phyloP scores from a whole-genome alignment of 2,329 filamentous ascomycete genomes.

The Nemania bipapillata region DNA sequence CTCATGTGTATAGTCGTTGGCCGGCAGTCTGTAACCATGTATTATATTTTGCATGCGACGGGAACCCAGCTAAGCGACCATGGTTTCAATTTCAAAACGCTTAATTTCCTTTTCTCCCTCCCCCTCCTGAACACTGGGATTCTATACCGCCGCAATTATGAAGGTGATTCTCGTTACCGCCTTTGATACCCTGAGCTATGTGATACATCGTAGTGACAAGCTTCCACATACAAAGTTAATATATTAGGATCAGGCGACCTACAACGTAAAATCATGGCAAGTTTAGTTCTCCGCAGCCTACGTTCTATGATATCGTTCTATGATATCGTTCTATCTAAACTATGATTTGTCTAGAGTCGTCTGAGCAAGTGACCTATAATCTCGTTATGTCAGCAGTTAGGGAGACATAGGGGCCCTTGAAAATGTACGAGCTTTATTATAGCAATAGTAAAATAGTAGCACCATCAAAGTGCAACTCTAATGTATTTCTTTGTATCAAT shows the following conservation, averaged over 20 bases:
- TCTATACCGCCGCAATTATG: too few relatives aligned
- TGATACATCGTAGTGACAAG: too few relatives aligned
- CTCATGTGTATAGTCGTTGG: conserved; percentile 13
- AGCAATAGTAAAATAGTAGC: too few relatives aligned
- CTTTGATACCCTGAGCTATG: too few relatives aligned
- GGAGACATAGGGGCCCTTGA: too few relatives aligned
- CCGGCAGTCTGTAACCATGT: conserved; percentile 30
- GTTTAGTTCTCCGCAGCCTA: too few relatives aligned
- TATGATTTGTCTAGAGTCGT: too few relatives aligned
- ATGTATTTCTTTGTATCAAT: not conserved
- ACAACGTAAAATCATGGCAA: not conserved
- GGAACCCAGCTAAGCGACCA: conserved; percentile 12
- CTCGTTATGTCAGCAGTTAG: too few relatives aligned
- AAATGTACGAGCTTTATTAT: not conserved
- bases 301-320: not conserved
- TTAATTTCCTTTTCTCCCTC: not conserved
- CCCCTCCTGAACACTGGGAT: too few relatives aligned
- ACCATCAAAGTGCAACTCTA: not conserved
- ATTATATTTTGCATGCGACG: conserved; percentile 30
- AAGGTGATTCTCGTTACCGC: too few relatives aligned
- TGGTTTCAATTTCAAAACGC: conserved; percentile 14
- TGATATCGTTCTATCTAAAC: not conserved
- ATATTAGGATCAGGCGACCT: not conserved
- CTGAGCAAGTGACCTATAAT: too few relatives aligned
- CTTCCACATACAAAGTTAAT: too few relatives aligned